Conservation (phyloP, 148 eudicot genomes). For the Rhododendron williamsianum region DNA sequence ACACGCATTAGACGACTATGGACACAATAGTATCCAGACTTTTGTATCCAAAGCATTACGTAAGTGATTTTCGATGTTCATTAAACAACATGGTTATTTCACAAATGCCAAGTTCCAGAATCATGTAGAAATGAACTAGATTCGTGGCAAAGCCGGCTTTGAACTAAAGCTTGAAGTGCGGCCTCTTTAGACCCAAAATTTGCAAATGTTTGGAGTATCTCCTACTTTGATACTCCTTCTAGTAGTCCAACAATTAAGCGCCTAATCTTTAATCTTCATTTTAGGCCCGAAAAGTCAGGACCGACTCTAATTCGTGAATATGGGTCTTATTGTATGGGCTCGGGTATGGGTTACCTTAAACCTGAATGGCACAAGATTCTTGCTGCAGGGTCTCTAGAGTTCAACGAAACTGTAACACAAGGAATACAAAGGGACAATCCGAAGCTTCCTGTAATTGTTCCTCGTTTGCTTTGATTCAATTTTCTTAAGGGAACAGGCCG, state of each 20-base stretch:
- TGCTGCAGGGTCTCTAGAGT: not conserved
- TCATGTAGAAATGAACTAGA: not conserved
- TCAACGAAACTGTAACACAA: not conserved
- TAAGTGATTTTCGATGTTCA: not conserved
- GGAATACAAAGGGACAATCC: not conserved
- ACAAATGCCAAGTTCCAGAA: not conserved
- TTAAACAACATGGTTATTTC: not conserved
- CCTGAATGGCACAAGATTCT: not conserved
- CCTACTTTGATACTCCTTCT: too few species aligned
- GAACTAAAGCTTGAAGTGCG: too few species aligned
- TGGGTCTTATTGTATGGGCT: not conserved
- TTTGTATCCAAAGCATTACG: not conserved
- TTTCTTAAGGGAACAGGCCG: not conserved
- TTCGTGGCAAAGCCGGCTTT: not conserved
- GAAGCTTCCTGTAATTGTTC: slow-evolving; percentile 5
- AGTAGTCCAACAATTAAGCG: too few species aligned
- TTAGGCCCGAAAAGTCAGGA: too few species aligned
- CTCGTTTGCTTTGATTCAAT: not conserved
- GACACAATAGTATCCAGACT: not conserved
- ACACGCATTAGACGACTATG: not conserved
- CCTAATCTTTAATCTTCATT: too few species aligned
- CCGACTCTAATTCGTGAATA: not conserved
- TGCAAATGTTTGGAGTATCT: too few species aligned
- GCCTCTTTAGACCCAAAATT: too few species aligned
- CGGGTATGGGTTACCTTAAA: not conserved